Conservation (phyloP, 2,329 filamentous ascomycete species). For the Pseudogymnoascus sp. region DNA sequence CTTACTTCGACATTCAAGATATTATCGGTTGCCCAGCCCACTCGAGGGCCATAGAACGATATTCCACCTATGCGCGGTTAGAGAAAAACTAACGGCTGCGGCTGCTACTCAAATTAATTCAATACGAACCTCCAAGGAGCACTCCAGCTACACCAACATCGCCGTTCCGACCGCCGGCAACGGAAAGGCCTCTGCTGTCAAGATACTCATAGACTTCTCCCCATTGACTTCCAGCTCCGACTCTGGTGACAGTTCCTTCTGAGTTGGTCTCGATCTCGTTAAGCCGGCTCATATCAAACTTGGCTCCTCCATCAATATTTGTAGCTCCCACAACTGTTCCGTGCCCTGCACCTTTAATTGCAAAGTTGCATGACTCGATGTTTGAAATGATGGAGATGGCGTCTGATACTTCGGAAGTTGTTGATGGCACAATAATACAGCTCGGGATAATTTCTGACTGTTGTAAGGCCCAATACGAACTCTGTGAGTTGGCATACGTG, state of each 20-base stretch:
- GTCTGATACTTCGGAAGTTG: slow-evolving; percentile 6
- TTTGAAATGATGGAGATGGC: slow-evolving; percentile 25
- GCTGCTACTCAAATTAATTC: background rate
- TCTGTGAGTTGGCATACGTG: background rate
- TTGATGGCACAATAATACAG: slow-evolving; percentile 9
- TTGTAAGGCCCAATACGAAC: background rate
- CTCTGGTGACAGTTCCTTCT: background rate
- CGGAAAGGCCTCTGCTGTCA: slow-evolving; percentile 4
- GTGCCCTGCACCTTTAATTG: slow-evolving; percentile 10
- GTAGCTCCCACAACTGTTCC: slow-evolving; percentile 4
- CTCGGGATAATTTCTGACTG: background rate
- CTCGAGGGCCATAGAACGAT: slow-evolving; percentile 2
- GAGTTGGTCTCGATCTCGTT: slow-evolving; percentile 1
- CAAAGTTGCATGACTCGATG: slow-evolving; percentile 9
- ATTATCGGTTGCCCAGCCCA: slow-evolving; percentile 10
- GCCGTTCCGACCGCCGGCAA: slow-evolving; percentile 11
- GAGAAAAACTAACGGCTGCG: background rate
- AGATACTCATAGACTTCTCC: slow-evolving; percentile 12
- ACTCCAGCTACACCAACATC: slow-evolving; percentile 13
- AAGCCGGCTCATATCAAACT: slow-evolving; percentile 12
- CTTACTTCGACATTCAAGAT: slow-evolving; percentile 9
- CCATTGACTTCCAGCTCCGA: slow-evolving; percentile 9
- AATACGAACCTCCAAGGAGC: slow-evolving; percentile 12
- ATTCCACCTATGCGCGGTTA: slow-evolving; percentile 6
- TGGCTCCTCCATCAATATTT: slow-evolving; percentile 13